Evolutionary conservation across 2,329 filamentous ascomycete species (phyloP).

Genomic region (Trichoderma koningiopsis): DNA sequence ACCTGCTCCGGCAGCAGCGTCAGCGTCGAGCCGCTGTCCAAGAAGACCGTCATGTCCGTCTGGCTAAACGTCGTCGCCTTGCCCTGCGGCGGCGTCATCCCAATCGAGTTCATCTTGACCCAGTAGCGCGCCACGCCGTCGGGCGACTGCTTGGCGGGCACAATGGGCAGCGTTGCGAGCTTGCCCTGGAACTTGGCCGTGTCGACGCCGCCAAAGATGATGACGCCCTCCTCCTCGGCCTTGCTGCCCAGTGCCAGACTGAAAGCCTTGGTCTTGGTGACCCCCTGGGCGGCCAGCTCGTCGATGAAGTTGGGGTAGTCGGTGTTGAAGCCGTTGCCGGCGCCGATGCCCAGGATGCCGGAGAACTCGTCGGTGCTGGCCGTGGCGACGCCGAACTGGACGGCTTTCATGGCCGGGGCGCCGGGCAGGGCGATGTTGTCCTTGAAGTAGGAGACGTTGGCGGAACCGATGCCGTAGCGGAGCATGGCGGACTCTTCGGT

Average conservation of each 20-base stretch:
- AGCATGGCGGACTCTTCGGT: constrained; percentile 45
- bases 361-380: constrained; percentile 50
- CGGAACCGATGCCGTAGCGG: constrained; percentile 54
- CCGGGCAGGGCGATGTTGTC: constrained; percentile 50
- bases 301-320: constrained; percentile 56
- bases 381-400: constrained; percentile 69
- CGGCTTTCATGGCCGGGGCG: constrained; percentile 44
- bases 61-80: constrained; percentile 37
- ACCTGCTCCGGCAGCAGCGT: constrained; percentile 65
- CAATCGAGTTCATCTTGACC: constrained; percentile 51
- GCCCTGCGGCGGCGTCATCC: constrained; percentile 42
- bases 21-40: constrained; percentile 71
- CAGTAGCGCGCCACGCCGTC: constrained; percentile 57
- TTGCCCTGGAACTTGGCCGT: constrained; percentile 63
- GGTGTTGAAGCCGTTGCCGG: constrained; percentile 53
- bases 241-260: constrained; percentile 67
- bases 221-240: constrained; percentile 60
- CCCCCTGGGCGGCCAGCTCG: constrained; percentile 51
- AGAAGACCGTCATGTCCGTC: constrained; percentile 58
- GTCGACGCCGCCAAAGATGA: constrained; percentile 70
- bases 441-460: constrained; percentile 52
- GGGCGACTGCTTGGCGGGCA: constrained; percentile 56
- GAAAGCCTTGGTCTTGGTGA: constrained; percentile 64
- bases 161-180: constrained; percentile 63
- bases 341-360: constrained; percentile 75